phyloP scores from a whole-genome alignment of 225 moss, liverwort and hornwort genomes.

The Sphagnum contortum region DNA sequence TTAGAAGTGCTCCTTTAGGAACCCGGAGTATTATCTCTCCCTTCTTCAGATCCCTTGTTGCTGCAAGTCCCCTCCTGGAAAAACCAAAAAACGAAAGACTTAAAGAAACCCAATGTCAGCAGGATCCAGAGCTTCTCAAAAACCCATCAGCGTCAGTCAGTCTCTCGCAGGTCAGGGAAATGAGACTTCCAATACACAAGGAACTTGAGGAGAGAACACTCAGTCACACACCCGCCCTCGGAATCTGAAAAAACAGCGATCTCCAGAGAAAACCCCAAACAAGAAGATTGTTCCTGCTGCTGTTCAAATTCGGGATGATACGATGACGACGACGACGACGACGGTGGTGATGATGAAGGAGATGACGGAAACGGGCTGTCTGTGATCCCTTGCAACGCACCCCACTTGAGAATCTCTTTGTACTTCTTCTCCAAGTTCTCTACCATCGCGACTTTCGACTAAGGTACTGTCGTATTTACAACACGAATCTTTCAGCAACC shows the following conservation, averaged over 20 bases:
- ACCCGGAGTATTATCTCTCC: constrained; percentile 80
- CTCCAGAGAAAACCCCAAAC: constrained; percentile 45
- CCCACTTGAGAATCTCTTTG: constrained; percentile 55
- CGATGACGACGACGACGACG: not conserved
- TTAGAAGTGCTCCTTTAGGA: constrained; percentile 77
- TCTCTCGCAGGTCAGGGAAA: not conserved
- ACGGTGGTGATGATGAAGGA: not conserved
- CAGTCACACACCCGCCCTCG: not conserved
- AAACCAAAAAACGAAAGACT: not conserved
- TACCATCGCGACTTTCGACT: constrained; percentile 17
- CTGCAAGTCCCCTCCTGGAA: constrained; percentile 80
- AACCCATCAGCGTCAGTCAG: not conserved
- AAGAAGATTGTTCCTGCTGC: not conserved
- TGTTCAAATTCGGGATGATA: not conserved
- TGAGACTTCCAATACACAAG: too few relatives aligned
- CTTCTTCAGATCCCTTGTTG: constrained; percentile 52
- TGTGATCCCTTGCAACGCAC: constrained; percentile 40
- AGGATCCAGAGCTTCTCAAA: too few relatives aligned
- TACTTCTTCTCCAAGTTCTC: constrained; percentile 22
- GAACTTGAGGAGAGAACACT: not conserved
- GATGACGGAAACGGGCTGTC: constrained; percentile 24
- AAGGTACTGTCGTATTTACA: too few relatives aligned
- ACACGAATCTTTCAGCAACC: too few relatives aligned
- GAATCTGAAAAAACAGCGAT: constrained; percentile 60
- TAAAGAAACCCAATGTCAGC: too few relatives aligned